A percentile compares a stretch with the other conserved stretches of the same genome.
Conservation (phyloP, 768 basidiomycete species). For the Leccinum boreale region DNA sequence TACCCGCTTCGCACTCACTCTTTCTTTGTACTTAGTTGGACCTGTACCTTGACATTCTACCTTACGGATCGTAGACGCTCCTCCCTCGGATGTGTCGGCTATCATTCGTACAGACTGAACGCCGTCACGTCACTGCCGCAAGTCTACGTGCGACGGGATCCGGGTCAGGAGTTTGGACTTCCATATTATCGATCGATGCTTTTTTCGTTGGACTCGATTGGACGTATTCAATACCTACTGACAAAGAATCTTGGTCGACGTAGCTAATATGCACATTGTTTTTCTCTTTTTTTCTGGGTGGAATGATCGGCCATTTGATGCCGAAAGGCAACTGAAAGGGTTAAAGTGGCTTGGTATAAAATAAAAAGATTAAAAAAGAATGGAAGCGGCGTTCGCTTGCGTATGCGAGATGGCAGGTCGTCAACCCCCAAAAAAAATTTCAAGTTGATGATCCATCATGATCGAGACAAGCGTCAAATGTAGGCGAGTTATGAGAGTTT, state of each 20-base stretch:
- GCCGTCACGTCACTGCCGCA: not conserved
- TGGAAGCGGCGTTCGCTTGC: not conserved
- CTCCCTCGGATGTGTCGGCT: not conserved
- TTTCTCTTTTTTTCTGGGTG: not conserved
- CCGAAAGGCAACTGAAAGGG: not conserved
- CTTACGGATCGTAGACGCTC: slow-evolving; percentile 1
- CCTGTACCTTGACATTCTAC: slow-evolving; percentile 16
- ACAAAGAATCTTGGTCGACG: not conserved
- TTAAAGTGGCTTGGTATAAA: not conserved
- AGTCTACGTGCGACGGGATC: not conserved
- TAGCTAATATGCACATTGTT: not conserved
- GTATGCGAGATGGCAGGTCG: not conserved
- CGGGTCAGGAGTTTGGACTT: not conserved
- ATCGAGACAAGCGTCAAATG: not conserved
- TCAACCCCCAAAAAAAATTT: not conserved
- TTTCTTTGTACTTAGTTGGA: slow-evolving; percentile 18
- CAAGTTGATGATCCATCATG: not conserved
- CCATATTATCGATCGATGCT: not conserved
- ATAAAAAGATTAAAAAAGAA: not conserved
- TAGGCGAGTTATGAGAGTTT: too few species aligned
- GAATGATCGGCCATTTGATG: not conserved
- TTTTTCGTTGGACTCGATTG: not conserved
- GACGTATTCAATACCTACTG: not conserved
- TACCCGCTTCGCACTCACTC: not conserved
- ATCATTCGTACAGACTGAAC: too few species aligned